Evolutionary conservation across 2,329 filamentous ascomycete genomes (phyloP), one percentile per base, ranked within the genome.

Genomic region (Paecilomyces fulvus): DNA sequence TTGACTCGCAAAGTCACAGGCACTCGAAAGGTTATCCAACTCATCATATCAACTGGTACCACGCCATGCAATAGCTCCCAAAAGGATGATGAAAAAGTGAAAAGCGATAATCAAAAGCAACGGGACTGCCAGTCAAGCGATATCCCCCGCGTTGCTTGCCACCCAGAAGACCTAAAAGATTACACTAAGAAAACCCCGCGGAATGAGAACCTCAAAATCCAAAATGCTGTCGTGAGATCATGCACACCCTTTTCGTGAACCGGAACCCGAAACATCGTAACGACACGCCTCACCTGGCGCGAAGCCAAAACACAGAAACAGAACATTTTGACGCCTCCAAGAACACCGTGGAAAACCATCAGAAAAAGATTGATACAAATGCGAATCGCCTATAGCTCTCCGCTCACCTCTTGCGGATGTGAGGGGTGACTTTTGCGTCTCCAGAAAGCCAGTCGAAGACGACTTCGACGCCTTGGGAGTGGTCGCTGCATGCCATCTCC

Each of bases 371-470:
- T 37, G 31, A 21, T 55, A 20, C 37, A 28, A 25, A 12, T n/a
- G 37, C 28, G 25, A 48, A 21, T 31, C 20, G 25, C 14, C 69
- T 63, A 71, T n/a, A 63, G 66, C 55, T 70, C 69, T 33, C 68
- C 68, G 25, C 65, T 65, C 43, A 71, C 60, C 54, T 71, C 68
- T 17, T 66, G 64, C 25, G 67, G 65, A 53, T 68, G 62, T 30
- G 56, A 59, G 58, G 61, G 62, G 54, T 71, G 65, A 23, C 63
- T 43, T 62, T 54, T 67, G 50, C 72, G 70, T 54, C 70, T 71
- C 73, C 73, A 75, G 51, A 75, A 75, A 30, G 73, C 73, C 55
- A 75, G 63, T 43, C 73, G 69, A 49, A 75, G 64, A 12, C 73
- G 69, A 55, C 73, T 75, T 51, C 68, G 65, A 17, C 68, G 67